Evolutionary conservation across 2,329 filamentous ascomycete species (phyloP), one percentile per base, ranked within the genome.

Genomic region (Teratosphaeria destructans): DNA sequence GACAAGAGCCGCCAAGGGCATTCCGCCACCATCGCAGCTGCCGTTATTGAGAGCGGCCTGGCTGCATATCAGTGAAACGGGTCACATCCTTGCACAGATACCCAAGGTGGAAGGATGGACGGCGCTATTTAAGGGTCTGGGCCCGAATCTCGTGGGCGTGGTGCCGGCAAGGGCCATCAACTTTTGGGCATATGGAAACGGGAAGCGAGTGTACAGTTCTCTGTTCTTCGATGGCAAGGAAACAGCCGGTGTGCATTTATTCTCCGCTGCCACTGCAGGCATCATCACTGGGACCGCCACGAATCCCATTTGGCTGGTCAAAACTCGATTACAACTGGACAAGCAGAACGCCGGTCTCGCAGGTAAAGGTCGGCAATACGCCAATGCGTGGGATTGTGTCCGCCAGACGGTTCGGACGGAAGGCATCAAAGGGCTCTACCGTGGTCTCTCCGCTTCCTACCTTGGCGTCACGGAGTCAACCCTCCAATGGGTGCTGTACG

Each of bases 271-370:
- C 1, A 80, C 82, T 16, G 91, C 92, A 0, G 92, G 92, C 2
- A 83, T 96, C 52, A 86, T 87, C 6, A 96, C 93, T 0, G 89
- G 89, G 54, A 96, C 93, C 0, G 89, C 88, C 26, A 97, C 92
- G 43, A 96, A 96, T 74, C 92, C 92, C 1, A 96, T 97, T 70
- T 97, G 92, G 92, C 82, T 97, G 63, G 85, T 97, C 71, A 97
- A 97, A 81, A 97, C 92, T 49, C 81, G 92, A 35, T 73, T 97
- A 67, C 92, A 97, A 76, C 82, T 97, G 37, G 92, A 97, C 77
- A 95, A 92, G 78, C 89, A 89, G 70, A 83, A 85, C 57, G 87
- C 87, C 16, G 77, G 82, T 63, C 78, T 81, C 61, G 66, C 63
- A 2, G 82, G 76, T 29, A 76, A 77, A 58, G 78, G 79, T 57